A percentile compares a stretch with the other conserved stretches of the same genome.
Evolutionary conservation across 768 basidiomycete species (phyloP).

Genomic region (Myochromella boudieri): DNA sequence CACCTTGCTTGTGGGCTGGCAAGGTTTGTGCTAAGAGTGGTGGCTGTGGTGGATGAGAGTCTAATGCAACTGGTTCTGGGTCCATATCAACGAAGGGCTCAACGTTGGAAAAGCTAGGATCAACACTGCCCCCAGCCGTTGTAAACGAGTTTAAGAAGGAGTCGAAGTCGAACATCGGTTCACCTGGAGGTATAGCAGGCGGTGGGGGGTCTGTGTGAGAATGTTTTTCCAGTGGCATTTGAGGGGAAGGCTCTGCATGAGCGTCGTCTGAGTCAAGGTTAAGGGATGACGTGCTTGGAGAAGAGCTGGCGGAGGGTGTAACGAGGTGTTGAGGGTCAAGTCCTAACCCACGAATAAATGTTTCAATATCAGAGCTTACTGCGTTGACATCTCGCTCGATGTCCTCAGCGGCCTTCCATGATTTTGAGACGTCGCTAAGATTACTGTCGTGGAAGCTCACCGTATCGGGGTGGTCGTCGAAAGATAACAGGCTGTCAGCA

Average conservation of each 20-base stretch:
- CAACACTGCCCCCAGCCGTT: background rate
- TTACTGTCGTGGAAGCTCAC: conserved; percentile 1
- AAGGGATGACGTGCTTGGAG: conserved; percentile 9
- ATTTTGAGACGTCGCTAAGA: conserved; percentile 6
- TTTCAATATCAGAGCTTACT: conserved; percentile 65
- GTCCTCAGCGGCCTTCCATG: conserved; percentile 58
- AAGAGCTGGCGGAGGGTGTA: conserved; percentile 1
- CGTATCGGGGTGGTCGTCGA: conserved; percentile 21
- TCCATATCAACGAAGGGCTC: conserved; percentile 9
- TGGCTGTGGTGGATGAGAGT: background rate
- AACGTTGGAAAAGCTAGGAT: conserved; percentile 3
- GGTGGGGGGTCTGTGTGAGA: background rate
- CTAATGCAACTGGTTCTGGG: background rate
- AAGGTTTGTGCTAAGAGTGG: background rate
- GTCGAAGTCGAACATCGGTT: conserved; percentile 16
- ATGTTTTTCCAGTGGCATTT: background rate
- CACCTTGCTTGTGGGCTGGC: conserved; percentile 6
- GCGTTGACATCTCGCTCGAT: conserved; percentile 75
- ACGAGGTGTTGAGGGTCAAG: conserved; percentile 12
- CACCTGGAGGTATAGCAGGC: background rate
- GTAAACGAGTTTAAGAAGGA: conserved; percentile 16
- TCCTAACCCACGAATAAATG: conserved; percentile 63
- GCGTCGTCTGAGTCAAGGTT: conserved; percentile 8
- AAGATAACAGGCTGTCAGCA: conserved; percentile 30
- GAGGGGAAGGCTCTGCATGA: conserved; percentile 2